Conservation (phyloP, 2,329 filamentous ascomycete genomes). For the Pseudogymnoascus pannorum region DNA sequence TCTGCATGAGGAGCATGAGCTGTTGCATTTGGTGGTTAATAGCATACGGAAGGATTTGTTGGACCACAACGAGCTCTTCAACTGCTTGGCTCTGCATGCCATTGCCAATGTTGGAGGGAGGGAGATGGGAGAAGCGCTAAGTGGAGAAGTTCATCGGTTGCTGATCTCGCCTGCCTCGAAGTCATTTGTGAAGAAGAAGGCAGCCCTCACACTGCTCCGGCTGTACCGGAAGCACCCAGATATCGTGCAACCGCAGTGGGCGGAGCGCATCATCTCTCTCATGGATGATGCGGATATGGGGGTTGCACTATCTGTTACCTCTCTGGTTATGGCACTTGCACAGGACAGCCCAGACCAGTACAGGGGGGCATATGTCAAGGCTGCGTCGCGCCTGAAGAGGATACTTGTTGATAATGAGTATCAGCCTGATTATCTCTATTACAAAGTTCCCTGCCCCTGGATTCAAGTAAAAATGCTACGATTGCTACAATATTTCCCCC, state of each 20-base stretch:
- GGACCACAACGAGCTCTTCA: conserved; percentile 95
- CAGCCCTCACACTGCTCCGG: conserved; percentile 83
- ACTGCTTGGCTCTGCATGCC: conserved; percentile 91
- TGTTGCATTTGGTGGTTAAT: conserved; percentile 93
- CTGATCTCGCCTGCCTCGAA: conserved; percentile 95
- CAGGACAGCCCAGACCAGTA: conserved; percentile 95
- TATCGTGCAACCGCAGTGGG: conserved; percentile 95
- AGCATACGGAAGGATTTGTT: conserved; percentile 94
- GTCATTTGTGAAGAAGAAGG: conserved; percentile 98
- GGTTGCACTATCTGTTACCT: conserved; percentile 90
- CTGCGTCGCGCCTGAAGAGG: conserved; percentile 79
- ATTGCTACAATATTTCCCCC: conserved; percentile 90
- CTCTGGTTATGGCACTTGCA: conserved; percentile 85
- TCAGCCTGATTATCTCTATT: conserved; percentile 88
- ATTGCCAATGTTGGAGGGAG: conserved; percentile 95
- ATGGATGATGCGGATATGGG: conserved; percentile 97
- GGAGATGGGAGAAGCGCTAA: conserved; percentile 94
- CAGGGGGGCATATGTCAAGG: conserved; percentile 89
- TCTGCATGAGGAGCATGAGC: conserved; percentile 92
- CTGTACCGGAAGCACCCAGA: conserved; percentile 90
- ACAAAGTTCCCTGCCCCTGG: conserved; percentile 99
- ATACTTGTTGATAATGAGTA: conserved; percentile 88
- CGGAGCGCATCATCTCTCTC: conserved; percentile 93
- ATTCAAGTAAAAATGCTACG: conserved; percentile 91
- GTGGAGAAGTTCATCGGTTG: conserved; percentile 83